Evolutionary conservation across 2,329 filamentous ascomycete genomes (phyloP).

Genomic region (Fusarium sacchari): DNA sequence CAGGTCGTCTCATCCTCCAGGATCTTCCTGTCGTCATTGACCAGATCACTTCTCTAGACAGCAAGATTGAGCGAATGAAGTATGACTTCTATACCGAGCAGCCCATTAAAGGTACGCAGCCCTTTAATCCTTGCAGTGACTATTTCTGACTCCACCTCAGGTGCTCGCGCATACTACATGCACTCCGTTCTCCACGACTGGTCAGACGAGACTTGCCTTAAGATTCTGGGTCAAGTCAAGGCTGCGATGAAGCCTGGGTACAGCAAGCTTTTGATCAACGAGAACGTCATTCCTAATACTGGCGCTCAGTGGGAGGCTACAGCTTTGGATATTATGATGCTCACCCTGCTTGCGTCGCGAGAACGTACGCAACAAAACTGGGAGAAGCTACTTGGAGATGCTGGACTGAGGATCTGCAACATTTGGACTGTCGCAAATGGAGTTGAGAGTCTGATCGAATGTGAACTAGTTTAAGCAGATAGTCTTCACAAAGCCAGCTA

Average conservation of each 20-base stretch:
- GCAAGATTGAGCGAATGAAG: slow-evolving; percentile 48
- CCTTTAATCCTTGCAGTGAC: neutral
- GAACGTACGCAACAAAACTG: slow-evolving; percentile 53
- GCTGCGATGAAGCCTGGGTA: slow-evolving; percentile 52
- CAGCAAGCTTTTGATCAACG: slow-evolving; percentile 52
- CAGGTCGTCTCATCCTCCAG: slow-evolving; percentile 59
- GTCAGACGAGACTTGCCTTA: slow-evolving; percentile 48
- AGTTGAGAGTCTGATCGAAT: slow-evolving; percentile 53
- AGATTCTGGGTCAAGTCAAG: slow-evolving; percentile 47
- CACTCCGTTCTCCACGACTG: slow-evolving; percentile 56
- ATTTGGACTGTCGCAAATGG: slow-evolving; percentile 48
- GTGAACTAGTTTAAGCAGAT: slow-evolving; percentile 38
- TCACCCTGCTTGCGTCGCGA: slow-evolving; percentile 41
- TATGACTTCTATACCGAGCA: slow-evolving; percentile 60
- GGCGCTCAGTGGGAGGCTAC: slow-evolving; percentile 51
- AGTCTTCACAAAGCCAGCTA: rapidly evolving
- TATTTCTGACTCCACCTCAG: slow-evolving; percentile 21
- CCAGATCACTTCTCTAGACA: slow-evolving; percentile 45
- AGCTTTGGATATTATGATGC: slow-evolving; percentile 52
- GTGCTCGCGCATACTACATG: slow-evolving; percentile 54
- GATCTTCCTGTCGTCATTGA: slow-evolving; percentile 56
- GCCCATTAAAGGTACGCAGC: slow-evolving; percentile 52
- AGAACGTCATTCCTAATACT: slow-evolving; percentile 50
- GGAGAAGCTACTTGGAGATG: slow-evolving; percentile 45
- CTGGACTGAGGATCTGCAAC: slow-evolving; percentile 49